These are phyloP conservation scores for Nigrospora sphaerica DNA, from an alignment of 2,329 filamentous ascomycete genomes.

Conservation along the genomic window DNA sequence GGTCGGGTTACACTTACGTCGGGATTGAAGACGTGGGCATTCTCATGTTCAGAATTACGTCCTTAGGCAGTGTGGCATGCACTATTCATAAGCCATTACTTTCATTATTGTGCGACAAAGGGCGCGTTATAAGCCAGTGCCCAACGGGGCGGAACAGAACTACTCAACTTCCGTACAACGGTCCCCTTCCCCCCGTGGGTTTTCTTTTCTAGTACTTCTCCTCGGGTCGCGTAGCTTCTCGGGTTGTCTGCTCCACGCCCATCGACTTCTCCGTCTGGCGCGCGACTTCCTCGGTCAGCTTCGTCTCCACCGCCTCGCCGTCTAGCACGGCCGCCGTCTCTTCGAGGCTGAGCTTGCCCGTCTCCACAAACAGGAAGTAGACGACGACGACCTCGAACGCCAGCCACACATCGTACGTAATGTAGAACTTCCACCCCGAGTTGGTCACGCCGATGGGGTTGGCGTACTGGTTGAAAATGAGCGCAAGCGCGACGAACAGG, in stretches of 20 bases:
- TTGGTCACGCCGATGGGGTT: constrained; percentile 15
- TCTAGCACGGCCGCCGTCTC: constrained; percentile 17
- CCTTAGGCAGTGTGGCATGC: no score
- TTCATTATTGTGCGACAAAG: no score
- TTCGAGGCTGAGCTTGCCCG: constrained; percentile 30
- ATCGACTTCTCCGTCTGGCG: constrained; percentile 8
- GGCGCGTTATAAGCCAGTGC: no score
- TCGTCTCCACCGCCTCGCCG: constrained; percentile 19
- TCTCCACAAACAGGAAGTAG: constrained; percentile 32
- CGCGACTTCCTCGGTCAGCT: constrained; percentile 6
- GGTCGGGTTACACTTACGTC: no score
- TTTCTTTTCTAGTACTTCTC: no score
- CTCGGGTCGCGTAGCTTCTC: no score
- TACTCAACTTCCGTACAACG: no score
- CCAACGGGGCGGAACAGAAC: no score
- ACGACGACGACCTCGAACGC: constrained; percentile 10
- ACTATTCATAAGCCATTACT: no score
- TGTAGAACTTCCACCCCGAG: constrained; percentile 14
- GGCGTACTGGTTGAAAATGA: constrained; percentile 17
- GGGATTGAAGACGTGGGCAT: no score
- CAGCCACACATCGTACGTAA: constrained; percentile 14
- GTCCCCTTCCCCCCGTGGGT: no score
- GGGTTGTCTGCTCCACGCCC: neutral
- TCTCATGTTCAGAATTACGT: no score
- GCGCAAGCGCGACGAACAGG: constrained; percentile 20